Percentiles rank a stretch among this genome's conserved stretches.
phyloP scores from a whole-genome alignment of 306 rosid genomes.

The Ammopiptanthus mongolicus region DNA sequence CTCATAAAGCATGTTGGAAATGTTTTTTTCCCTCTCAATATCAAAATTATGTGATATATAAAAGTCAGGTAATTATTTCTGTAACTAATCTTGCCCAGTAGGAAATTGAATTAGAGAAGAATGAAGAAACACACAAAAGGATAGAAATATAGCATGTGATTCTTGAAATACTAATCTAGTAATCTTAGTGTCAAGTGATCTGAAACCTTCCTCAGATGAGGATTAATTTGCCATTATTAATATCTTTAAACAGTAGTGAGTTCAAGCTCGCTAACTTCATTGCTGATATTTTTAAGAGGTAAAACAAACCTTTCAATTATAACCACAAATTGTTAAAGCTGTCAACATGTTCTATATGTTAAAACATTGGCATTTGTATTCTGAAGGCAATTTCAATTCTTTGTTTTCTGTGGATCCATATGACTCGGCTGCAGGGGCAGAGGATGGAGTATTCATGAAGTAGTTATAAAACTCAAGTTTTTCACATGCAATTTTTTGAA shows the following conservation, averaged over 20 bases:
- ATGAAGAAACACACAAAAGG: not conserved
- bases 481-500: not conserved
- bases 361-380: not conserved
- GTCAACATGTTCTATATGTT: not conserved
- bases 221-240: not conserved
- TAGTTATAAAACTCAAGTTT: not conserved
- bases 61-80: not conserved
- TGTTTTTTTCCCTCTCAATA: not conserved
- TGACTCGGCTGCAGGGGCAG: not conserved
- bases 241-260: not conserved
- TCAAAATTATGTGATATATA: not conserved
- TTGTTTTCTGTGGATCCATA: not conserved
- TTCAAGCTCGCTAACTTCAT: not conserved
- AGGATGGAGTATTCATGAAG: no score
- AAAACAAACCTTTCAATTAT: not conserved
- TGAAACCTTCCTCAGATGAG: not conserved
- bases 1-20: not conserved
- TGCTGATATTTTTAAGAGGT: not conserved
- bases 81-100: not conserved
- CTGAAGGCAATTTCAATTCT: not conserved
- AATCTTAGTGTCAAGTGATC: not conserved
- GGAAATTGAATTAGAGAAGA: not conserved
- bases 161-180: not conserved
- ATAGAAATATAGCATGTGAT: conserved; percentile 5
- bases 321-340: not conserved